Percentiles rank a stretch among this genome's conserved stretches.
Conservation (phyloP, 1,139 yeast genomes). For the Protomyces lactucae-debilis region DNA sequence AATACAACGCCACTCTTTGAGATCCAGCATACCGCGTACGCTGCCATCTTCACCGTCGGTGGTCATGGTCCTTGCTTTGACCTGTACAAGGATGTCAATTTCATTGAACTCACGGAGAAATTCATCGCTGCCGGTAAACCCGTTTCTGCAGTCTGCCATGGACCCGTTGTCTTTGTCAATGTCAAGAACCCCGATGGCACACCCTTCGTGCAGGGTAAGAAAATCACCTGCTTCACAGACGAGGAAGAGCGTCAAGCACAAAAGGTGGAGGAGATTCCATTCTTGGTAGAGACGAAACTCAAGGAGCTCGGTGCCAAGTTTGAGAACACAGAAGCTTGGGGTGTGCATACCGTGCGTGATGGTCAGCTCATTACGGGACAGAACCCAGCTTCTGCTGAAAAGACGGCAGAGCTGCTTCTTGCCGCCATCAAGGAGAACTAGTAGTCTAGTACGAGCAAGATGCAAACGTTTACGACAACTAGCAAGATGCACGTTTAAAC, state of each 20-base stretch:
- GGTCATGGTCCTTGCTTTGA: constrained; percentile 25
- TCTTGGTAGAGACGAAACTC: constrained; percentile 41
- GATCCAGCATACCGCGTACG: constrained; percentile 12
- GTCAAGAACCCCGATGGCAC: constrained; percentile 46
- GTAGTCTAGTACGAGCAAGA: neutral
- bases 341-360: constrained; percentile 48
- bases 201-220: constrained; percentile 49
- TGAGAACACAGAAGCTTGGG: constrained; percentile 47
- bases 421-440: neutral
- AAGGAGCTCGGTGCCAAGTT: constrained; percentile 46
- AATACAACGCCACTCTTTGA: neutral
- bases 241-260: constrained; percentile 49
- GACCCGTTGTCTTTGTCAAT: constrained; percentile 53
- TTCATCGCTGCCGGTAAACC: constrained; percentile 45
- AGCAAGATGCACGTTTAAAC: too few relatives aligned
- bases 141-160: constrained; percentile 63
- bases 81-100: constrained; percentile 32
- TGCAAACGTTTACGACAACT: too few relatives aligned
- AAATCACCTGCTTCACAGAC: constrained; percentile 58
- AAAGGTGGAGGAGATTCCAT: constrained; percentile 40
- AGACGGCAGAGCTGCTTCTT: neutral
- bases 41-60: constrained; percentile 20
- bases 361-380: constrained; percentile 58
- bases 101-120: constrained; percentile 31
- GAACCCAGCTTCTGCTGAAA: constrained; percentile 55